Base-by-base conservation (phyloP, 345 rosid genomes). In the Pistacia atlantica region DNA sequence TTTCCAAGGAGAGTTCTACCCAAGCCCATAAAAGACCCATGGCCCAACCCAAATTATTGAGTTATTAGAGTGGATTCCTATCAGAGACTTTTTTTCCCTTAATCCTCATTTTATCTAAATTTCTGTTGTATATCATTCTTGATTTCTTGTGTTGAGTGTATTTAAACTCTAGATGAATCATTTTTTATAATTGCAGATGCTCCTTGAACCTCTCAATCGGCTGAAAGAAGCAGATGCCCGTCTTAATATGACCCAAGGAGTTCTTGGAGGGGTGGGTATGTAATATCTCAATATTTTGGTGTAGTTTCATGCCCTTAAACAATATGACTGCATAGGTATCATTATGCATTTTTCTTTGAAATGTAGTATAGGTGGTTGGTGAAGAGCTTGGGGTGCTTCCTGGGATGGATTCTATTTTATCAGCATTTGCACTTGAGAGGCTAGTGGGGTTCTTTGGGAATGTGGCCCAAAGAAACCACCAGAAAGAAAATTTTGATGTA, bases 351-450 rank as follows among this genome's bases (percentile, higher is more conserved):
- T 81, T 72, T 45, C 12, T 61, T 35, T 82, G 42, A 10, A 38
- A 37, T 73, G 72, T 83, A 69, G 77, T 51, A 45, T 85, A 95
- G 99, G 90, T 95, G 72, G 99, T 93, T 62, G 99, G 96, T 79
- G 94, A 93, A 89, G 99, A 95, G 89, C 92, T 95, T 46, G 97
- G 97, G 42, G 92, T 95, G 80, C 98, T 95, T 82, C 99, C 97
- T 67, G 98, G 98, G 80, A 93, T 95, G 95, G 98, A 93, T 77
- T 88, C 97, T 3, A 85, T 91, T 56, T 87, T 90, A 74, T 88
- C 95, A 45, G 84, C 80, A 75, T 81, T 90, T 38, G 89, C 80
- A 48, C 86, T 89, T 17, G 91, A 81, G 78, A 82, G 90, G 86
- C 87, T 85, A 75, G 84, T 86, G 35, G 87, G 92, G 59, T 87